Evolutionary conservation across 2,329 filamentous ascomycete species (phyloP).

Genomic region (Colletotrichum shisoi): DNA sequence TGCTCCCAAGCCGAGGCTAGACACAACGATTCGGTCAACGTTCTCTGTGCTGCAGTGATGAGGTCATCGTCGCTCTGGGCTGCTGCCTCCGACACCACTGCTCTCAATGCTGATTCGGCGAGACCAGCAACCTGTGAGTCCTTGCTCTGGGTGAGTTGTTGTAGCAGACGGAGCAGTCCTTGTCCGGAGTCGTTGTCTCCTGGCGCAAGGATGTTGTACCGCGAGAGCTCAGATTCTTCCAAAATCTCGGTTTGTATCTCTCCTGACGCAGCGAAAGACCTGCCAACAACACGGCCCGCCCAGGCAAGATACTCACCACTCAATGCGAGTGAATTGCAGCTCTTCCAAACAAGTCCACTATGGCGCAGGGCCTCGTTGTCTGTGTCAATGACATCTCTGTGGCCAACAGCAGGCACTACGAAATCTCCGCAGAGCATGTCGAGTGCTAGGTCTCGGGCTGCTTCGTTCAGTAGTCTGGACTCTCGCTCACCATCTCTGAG

Average conservation of each 20-base stretch:
- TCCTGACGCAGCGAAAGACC: conserved; percentile 81
- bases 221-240: conserved; percentile 64
- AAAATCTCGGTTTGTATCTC: conserved; percentile 68
- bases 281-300: conserved; percentile 84
- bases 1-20: conserved; percentile 65
- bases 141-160: conserved; percentile 66
- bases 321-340: conserved; percentile 69
- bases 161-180: conserved; percentile 68
- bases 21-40: conserved; percentile 61
- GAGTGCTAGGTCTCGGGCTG: conserved; percentile 74
- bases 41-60: conserved; percentile 59
- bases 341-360: conserved; percentile 76
- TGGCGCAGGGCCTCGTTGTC: conserved; percentile 70
- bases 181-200: conserved; percentile 67
- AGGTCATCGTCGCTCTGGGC: conserved; percentile 58
- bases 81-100: conserved; percentile 63
- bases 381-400: conserved; percentile 70
- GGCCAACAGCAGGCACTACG: conserved; percentile 62
- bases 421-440: conserved; percentile 80
- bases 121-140: conserved; percentile 65
- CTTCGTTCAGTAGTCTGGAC: conserved; percentile 71
- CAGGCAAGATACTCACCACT: conserved; percentile 79
- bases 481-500: conserved; percentile 73
- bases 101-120: conserved; percentile 67
- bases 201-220: conserved; percentile 58